Evolutionary conservation across 495 filamentous ascomycete genomes (phyloP), one percentile per base, ranked within the genome.

Genomic region (Letharia columbiana): DNA sequence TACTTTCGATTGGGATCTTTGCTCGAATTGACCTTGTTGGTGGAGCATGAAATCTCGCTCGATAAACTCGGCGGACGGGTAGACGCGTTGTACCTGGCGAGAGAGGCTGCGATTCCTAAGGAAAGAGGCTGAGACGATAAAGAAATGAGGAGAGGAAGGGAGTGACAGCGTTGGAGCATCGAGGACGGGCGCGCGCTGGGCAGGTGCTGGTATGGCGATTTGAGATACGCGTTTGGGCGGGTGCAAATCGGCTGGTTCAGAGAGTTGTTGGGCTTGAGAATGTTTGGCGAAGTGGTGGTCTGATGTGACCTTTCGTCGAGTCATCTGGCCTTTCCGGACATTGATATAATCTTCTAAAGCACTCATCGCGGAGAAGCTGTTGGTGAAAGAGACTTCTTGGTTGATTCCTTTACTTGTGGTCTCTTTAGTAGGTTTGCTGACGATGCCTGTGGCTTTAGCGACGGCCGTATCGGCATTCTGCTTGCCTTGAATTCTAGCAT

Each of bases 41-140:
- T 75, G 79, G 8, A 74, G 70, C 23, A 73, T 69, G 62, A 84
- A 84, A 68, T 87, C 82, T 35, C 89, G 83, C 67, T 86, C 82
- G 56, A 89, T 82, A 40, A 89, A 74, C 17, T 76, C 75, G 10
- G 83, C 79, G 2, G 67, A 71, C 1, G 86, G 83, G 67, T 84
- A 81, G 2, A 81, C 66, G 3, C 74, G 65, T 63, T 83, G 72
- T 5, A 91, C 75, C 2, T 74, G 70, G 10, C 75, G 75, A 4
- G 77, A 73, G 7, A 89, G 73, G 6, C 54, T 28, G 39, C 81
- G 74, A 44, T 80, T 72, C 10, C 72, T 70, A 11, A 83, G 74
- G 20, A 86, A 72, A 13, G 75, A 71, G 9, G 76, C 72, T 7
- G 86, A 82, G 18, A 84, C 71, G 44, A 88, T 76, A 61, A 86